phyloP scores from a whole-genome alignment of 2,329 filamentous ascomycete species.

The Apiospora rasikravindrae region DNA sequence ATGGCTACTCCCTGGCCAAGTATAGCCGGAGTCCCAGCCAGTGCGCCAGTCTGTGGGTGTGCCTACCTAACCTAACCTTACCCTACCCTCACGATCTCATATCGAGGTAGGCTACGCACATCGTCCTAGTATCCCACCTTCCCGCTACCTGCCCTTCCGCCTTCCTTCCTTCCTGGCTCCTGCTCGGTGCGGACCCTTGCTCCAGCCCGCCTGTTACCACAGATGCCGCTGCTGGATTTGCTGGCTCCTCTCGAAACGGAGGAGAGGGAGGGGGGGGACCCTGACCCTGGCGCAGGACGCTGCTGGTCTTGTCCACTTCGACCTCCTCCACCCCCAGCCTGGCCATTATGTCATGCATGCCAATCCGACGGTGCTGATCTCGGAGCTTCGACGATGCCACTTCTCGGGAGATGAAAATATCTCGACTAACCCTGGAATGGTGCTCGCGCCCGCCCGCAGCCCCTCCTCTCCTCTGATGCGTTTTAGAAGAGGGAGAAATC shows the following conservation, averaged over 20 bases:
- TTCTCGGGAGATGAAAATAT: conserved; percentile 13
- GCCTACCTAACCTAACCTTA: too few species aligned
- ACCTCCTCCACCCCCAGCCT: conserved; percentile 15
- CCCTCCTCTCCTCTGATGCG: neutral
- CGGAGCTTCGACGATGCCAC: conserved; percentile 9
- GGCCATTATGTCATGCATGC: conserved; percentile 15
- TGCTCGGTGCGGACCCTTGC: conserved; percentile 4
- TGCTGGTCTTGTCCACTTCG: conserved; percentile 2
- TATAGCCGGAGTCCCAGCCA: neutral
- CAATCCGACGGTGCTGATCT: conserved; percentile 15
- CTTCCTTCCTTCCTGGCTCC: neutral
- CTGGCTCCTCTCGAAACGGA: conserved; percentile 3
- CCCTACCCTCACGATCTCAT: conserved; percentile 8
- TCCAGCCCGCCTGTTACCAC: neutral
- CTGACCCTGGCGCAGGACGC: neutral
- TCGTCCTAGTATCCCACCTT: neutral
- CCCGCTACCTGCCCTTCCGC: neutral
- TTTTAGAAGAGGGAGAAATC: neutral
- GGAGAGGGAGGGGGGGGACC: neutral
- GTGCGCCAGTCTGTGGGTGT: neutral
- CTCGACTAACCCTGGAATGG: neutral
- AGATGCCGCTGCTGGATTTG: conserved; percentile 9
- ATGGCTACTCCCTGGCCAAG: neutral
- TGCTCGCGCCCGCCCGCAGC: neutral
- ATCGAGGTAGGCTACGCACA: neutral